Conservation (phyloP, 208 protist species). For the Crithidia fasciculata region DNA sequence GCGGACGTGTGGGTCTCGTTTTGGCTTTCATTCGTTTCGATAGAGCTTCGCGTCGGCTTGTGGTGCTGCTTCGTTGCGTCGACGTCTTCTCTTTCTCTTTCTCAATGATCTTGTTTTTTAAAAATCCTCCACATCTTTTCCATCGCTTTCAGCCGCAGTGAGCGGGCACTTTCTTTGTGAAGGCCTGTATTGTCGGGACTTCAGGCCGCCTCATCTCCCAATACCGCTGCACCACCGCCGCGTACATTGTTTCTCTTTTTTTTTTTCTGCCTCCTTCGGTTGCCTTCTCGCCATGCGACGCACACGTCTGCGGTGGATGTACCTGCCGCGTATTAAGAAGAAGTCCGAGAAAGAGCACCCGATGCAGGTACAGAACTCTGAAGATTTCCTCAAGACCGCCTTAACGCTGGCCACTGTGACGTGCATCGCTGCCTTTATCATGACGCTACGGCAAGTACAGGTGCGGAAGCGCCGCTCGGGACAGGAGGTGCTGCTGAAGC, state of each 20-base stretch:
- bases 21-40: no score
- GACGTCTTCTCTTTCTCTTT: neutral
- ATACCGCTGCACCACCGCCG: no score
- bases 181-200: no score
- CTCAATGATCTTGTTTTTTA: neutral
- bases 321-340: slow-evolving; percentile 53
- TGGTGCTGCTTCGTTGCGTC: no score
- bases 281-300: slow-evolving; percentile 16
- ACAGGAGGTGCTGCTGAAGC: slow-evolving; percentile 31
- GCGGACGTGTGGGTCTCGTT: no score
- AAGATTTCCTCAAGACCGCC: slow-evolving; percentile 47
- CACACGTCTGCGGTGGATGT: slow-evolving; percentile 47
- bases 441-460: slow-evolving; percentile 54
- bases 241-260: neutral
- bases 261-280: neutral
- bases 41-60: no score
- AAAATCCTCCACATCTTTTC: neutral
- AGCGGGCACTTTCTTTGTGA: neutral
- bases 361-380: slow-evolving; percentile 56
- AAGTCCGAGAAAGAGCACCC: slow-evolving; percentile 53
- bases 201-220: no score
- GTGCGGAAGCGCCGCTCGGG: slow-evolving; percentile 42
- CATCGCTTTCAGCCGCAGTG: neutral
- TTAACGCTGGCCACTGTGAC: slow-evolving; percentile 37
- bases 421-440: slow-evolving; percentile 31